Conservation (phyloP, 768 basidiomycete genomes). For the Dacryopinax primogenitus region DNA sequence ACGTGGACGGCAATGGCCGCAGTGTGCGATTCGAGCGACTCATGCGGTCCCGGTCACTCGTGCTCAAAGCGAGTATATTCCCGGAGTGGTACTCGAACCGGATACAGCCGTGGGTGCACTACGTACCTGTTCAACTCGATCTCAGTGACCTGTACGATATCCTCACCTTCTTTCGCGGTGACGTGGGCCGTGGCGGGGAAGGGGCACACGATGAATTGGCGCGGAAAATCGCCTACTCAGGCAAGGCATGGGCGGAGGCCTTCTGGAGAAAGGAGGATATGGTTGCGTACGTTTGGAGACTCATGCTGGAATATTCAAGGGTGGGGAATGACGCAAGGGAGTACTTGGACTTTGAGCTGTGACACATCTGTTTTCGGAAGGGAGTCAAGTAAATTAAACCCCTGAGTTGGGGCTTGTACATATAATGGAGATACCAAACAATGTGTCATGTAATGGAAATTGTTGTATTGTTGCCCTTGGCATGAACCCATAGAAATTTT, state of each 20-base stretch:
- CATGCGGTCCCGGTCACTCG: slow-evolving; percentile 46
- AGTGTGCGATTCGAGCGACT: slow-evolving; percentile 56
- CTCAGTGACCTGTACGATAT: slow-evolving; percentile 57
- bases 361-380: no score
- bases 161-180: slow-evolving; percentile 59
- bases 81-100: slow-evolving; percentile 58
- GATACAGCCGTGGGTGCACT: slow-evolving; percentile 58
- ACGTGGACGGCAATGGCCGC: slow-evolving; percentile 37
- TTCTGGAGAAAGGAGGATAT: slow-evolving; percentile 53
- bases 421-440: no score
- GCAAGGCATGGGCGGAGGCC: slow-evolving; percentile 42
- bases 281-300: slow-evolving; percentile 43
- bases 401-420: no score
- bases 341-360: slow-evolving; percentile 26
- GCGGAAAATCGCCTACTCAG: slow-evolving; percentile 41
- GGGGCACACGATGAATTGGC: slow-evolving; percentile 47
- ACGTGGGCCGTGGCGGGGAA: slow-evolving; percentile 38
- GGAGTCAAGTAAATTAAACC: no score
- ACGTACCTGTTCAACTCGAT: slow-evolving; percentile 52
- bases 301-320: slow-evolving; percentile 44
- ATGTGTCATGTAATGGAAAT: no score
- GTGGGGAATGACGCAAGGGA: slow-evolving; percentile 38
- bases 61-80: slow-evolving; percentile 60
- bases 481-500: no score
- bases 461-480: no score